A percentile compares a stretch with the other conserved stretches of the same genome.
Conservation (phyloP, 1,139 yeast genomes). For the Suhomyces wounanorum region DNA sequence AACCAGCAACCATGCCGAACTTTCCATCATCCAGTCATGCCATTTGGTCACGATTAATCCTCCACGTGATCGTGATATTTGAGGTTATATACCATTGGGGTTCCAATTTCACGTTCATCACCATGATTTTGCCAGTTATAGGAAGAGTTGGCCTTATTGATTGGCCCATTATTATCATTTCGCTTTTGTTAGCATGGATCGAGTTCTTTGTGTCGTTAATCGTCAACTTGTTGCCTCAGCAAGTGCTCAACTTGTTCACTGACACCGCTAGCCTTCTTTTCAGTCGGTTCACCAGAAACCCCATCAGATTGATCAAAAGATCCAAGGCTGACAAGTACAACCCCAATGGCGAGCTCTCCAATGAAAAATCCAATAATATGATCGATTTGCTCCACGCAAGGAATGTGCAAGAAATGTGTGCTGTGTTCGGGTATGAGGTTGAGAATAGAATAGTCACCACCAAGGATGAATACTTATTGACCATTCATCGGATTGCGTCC, state of each 20-base stretch:
- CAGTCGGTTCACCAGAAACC: conserved; percentile 28
- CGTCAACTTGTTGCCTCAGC: conserved; percentile 36
- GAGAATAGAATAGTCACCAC: conserved; percentile 44
- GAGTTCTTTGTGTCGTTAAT: conserved; percentile 39
- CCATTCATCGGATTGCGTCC: conserved; percentile 30
- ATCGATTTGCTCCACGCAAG: conserved; percentile 35
- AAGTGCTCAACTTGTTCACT: conserved; percentile 34
- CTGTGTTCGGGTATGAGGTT: conserved; percentile 40
- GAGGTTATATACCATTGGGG: background rate
- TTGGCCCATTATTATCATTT: conserved; percentile 39
- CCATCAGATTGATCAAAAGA: conserved; percentile 23
- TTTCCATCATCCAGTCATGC: background rate
- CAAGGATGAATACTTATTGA: conserved; percentile 42
- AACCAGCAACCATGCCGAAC: background rate
- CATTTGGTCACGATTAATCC: background rate
- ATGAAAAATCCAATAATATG: conserved; percentile 31
- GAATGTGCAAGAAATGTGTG: conserved; percentile 38
- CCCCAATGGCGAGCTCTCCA: conserved; percentile 18
- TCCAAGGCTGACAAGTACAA: conserved; percentile 7
- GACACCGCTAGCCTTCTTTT: conserved; percentile 31
- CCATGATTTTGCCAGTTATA: conserved; percentile 40
- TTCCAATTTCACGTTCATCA: background rate
- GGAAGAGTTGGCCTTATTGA: conserved; percentile 36
- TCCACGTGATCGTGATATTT: background rate
- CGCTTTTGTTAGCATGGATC: conserved; percentile 43